These are phyloP conservation scores for Acanthamoeba castellanii DNA, from an alignment of 208 protist species.

Conservation along the genomic window DNA sequence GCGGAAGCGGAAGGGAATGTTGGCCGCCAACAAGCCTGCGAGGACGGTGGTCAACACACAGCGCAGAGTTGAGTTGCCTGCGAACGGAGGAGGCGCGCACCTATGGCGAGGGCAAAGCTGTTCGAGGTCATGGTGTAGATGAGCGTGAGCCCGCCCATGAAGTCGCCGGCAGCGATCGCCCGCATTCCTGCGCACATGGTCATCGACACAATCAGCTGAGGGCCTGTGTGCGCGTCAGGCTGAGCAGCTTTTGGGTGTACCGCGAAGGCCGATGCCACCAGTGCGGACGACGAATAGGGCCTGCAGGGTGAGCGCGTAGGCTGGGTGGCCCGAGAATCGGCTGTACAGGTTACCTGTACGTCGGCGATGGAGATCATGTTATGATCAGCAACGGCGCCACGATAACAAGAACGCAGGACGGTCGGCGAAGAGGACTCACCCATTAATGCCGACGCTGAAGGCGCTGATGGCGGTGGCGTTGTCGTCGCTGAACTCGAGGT, in stretches of 20 bases:
- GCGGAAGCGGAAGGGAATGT: not conserved
- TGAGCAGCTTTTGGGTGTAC: no score
- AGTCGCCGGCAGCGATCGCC: not conserved
- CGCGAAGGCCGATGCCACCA: not conserved
- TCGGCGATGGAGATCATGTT: no score
- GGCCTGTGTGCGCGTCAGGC: no score
- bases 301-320: not conserved
- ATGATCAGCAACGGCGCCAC: no score
- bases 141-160: not conserved
- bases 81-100: not conserved
- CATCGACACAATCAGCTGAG: no score
- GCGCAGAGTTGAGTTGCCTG: not conserved
- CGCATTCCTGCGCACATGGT: not conserved
- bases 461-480: not conserved
- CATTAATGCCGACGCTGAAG: not conserved
- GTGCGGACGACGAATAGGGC: not conserved
- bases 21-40: not conserved
- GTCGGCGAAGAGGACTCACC: no score
- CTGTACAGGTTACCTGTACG: not conserved
- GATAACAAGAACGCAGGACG: no score
- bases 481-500: not conserved
- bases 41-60: not conserved
- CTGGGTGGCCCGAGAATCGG: not conserved
- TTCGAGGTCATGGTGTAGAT: not conserved
- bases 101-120: not conserved